phyloP scores from a whole-genome alignment of 78 protist species.

The Neovahlkampfia damariscottae region DNA sequence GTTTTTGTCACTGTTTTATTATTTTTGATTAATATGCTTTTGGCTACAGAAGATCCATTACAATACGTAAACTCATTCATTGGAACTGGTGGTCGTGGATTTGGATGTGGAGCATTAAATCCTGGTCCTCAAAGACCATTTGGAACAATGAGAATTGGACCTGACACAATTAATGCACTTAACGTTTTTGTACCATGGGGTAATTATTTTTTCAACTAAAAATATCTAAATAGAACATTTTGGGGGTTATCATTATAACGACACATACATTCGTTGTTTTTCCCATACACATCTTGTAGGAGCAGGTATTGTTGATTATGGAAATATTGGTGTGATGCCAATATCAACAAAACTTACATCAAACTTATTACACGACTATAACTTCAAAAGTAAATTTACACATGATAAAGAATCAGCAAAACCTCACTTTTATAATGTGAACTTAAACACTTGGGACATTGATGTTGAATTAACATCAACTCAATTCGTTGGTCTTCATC shows the following conservation, averaged over 20 bases:
- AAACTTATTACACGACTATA: neutral
- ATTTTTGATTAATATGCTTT: no score
- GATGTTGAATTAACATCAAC: neutral
- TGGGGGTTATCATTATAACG: conserved; percentile 6
- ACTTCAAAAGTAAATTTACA: neutral
- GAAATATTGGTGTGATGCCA: conserved; percentile 4
- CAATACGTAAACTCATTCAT: neutral
- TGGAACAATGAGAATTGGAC: neutral
- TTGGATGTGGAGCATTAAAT: neutral
- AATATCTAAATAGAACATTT: neutral
- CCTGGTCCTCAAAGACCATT: conserved; percentile 5
- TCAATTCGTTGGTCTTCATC: no score
- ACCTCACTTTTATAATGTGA: conserved; percentile 11
- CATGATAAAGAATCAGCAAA: neutral
- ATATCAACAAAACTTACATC: no score
- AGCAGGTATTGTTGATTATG: conserved; percentile 1
- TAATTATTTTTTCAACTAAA: no score
- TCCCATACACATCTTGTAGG: conserved; percentile 20
- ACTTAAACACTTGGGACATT: neutral
- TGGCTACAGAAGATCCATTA: no score
- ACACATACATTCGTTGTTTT: conserved; percentile 1
- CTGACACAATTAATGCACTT: neutral
- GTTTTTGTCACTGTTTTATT: no score
- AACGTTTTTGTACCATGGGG: no score
- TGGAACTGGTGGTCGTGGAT: conserved; percentile 9